Evolutionary conservation across 1,139 yeast species (phyloP).

Genomic region (Tardiomyces blankii): DNA sequence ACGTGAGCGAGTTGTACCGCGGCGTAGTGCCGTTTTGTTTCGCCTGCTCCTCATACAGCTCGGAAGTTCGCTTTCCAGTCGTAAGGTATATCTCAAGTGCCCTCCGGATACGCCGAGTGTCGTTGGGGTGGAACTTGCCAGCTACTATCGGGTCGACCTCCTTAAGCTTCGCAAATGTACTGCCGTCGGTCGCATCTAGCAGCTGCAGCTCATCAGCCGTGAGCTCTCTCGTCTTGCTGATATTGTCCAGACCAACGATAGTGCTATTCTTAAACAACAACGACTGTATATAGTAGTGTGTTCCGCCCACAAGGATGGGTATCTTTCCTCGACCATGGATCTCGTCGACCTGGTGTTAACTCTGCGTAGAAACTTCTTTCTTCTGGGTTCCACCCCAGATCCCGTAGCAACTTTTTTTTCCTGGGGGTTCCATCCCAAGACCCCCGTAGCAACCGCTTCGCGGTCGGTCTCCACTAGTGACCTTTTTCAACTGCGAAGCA

Average conservation of each 20-base stretch:
- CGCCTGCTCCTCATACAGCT: conserved; percentile 52
- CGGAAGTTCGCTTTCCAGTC: conserved; percentile 61
- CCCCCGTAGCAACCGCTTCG: too few relatives aligned
- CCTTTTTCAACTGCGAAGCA: too few relatives aligned
- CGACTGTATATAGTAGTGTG: conserved; percentile 83
- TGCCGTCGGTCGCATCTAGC: conserved; percentile 38
- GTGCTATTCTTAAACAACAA: conserved; percentile 63
- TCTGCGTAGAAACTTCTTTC: too few relatives aligned
- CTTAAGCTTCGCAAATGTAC: conserved; percentile 37
- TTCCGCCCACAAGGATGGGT: conserved; percentile 92
- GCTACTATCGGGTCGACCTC: conserved; percentile 63
- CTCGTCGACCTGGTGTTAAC: conserved; percentile 36
- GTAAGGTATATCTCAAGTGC: conserved; percentile 70
- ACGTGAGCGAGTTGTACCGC: conserved; percentile 55
- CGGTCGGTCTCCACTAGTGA: too few relatives aligned
- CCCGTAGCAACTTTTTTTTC: too few relatives aligned
- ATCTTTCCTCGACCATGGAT: conserved; percentile 60
- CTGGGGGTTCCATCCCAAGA: too few relatives aligned
- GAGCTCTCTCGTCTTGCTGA: conserved; percentile 6
- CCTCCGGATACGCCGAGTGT: conserved; percentile 61
- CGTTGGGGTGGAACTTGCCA: conserved; percentile 84
- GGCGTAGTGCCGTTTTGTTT: conserved; percentile 25
- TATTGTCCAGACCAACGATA: conserved; percentile 11
- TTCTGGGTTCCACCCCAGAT: too few relatives aligned
- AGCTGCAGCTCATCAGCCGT: conserved; percentile 25